Evolutionary conservation across 2,329 filamentous ascomycete genomes (phyloP).

Genomic region (Magnaporthiopsis incrustans): DNA sequence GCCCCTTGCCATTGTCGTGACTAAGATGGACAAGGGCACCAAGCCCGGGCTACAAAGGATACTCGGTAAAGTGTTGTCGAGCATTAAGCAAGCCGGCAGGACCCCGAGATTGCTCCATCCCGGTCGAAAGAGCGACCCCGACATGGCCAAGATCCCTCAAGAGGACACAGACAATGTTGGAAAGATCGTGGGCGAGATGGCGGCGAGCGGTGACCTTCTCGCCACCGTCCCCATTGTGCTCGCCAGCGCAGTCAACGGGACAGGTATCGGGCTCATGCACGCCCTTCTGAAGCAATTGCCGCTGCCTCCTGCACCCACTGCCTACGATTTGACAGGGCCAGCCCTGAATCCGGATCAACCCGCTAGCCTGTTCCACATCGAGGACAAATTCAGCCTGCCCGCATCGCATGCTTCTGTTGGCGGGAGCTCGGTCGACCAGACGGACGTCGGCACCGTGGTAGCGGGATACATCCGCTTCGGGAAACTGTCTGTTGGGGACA

Average conservation of each 20-base stretch:
- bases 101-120: conserved; percentile 65
- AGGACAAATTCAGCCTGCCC: conserved; percentile 77
- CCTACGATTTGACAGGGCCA: conserved; percentile 46
- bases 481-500: conserved; percentile 67
- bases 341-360: conserved; percentile 52
- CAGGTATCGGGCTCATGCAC: conserved; percentile 73
- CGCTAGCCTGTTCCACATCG: conserved; percentile 72
- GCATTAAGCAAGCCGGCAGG: conserved; percentile 65
- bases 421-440: conserved; percentile 29
- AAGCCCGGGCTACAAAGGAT: conserved; percentile 61
- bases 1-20: conserved; percentile 75
- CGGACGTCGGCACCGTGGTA: conserved; percentile 60
- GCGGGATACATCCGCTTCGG: conserved; percentile 81
- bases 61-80: conserved; percentile 63
- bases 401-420: conserved; percentile 47
- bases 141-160: conserved; percentile 48
- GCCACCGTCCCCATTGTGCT: conserved; percentile 73
- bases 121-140: conserved; percentile 26
- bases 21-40: conserved; percentile 82
- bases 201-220: conserved; percentile 31
- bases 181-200: conserved; percentile 43
- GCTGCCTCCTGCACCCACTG: conserved; percentile 48
- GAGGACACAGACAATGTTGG: conserved; percentile 51
- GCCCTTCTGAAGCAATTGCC: conserved; percentile 72
- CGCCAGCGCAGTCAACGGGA: conserved; percentile 79